Conservation (phyloP, 495 filamentous ascomycete genomes). For the Bacidia gigantensis region DNA sequence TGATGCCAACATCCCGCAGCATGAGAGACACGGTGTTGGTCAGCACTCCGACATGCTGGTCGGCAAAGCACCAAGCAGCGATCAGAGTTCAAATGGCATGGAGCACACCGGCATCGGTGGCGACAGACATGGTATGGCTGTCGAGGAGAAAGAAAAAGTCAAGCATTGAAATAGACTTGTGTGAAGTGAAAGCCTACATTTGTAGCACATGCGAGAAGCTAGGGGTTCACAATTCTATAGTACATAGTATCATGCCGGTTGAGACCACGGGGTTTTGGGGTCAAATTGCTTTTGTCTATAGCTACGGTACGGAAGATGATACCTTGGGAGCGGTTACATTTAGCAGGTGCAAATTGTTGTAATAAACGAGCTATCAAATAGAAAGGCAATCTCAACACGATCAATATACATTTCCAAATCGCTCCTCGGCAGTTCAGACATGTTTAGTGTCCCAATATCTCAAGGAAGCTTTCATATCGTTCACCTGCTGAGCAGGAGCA, state of each 20-base stretch:
- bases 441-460: too few relatives aligned
- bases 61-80: constrained; percentile 38
- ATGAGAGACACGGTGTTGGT: constrained; percentile 67
- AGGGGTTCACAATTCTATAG: too few relatives aligned
- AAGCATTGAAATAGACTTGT: neutral
- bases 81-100: constrained; percentile 29
- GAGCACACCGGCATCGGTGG: constrained; percentile 25
- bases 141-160: constrained; percentile 16
- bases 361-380: too few relatives aligned
- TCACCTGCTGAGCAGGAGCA: too few relatives aligned
- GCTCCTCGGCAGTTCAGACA: too few relatives aligned
- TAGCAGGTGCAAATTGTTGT: too few relatives aligned
- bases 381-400: too few relatives aligned
- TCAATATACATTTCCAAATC: too few relatives aligned
- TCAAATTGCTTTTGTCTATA: neutral
- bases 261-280: neutral
- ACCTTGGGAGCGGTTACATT: neutral
- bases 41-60: constrained; percentile 59
- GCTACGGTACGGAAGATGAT: neutral
- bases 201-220: too few relatives aligned
- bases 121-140: constrained; percentile 31
- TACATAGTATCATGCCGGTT: too few relatives aligned
- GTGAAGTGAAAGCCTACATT: neutral
- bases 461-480: too few relatives aligned
- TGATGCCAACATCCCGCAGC: constrained; percentile 49